Conservation (phyloP, 2,329 filamentous ascomycete species). For the Hymenoscyphus occultus region DNA sequence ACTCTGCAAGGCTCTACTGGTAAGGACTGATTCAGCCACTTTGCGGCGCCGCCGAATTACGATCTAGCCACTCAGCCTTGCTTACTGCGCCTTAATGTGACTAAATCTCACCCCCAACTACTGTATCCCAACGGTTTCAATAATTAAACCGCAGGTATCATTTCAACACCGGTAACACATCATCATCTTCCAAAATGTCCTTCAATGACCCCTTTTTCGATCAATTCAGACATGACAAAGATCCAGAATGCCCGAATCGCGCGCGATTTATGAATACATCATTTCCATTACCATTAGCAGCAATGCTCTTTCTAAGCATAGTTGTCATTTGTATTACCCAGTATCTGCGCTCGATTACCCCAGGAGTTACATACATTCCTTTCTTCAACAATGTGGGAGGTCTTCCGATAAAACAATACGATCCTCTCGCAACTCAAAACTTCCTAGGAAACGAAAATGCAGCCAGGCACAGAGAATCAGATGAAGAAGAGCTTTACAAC, state of each 20-base stretch:
- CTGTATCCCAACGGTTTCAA: not conserved
- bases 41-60: not conserved
- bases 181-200: not conserved
- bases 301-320: not conserved
- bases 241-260: not conserved
- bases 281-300: not conserved
- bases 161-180: not conserved
- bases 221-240: not conserved
- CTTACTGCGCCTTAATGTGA: not conserved
- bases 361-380: not conserved
- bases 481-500: not conserved
- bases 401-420: no score
- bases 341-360: not conserved
- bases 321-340: not conserved
- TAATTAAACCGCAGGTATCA: not conserved
- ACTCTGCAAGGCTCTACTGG: not conserved
- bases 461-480: not conserved
- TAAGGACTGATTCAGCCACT: not conserved
- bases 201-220: not conserved
- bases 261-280: not conserved
- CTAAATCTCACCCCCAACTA: not conserved
- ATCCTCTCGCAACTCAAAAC: not conserved
- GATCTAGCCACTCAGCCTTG: not conserved
- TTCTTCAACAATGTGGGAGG: not conserved
- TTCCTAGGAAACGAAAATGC: not conserved